Base-by-base conservation (phyloP, 192 early-diverging fungal genomes). In the Backusella psychrophila region DNA sequence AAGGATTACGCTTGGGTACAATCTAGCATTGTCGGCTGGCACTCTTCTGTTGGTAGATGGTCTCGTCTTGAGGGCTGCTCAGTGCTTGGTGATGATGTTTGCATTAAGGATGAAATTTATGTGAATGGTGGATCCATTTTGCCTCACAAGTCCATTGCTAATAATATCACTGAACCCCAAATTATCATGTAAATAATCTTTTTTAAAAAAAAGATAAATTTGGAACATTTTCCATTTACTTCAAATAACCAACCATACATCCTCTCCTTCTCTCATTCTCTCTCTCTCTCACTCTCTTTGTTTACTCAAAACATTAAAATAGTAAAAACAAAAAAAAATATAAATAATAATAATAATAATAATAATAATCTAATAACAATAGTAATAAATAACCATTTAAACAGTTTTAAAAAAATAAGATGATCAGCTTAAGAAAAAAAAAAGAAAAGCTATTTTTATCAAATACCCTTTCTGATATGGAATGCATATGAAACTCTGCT, bases 81-180 rank as follows among this genome's bases (percentile, higher is more conserved):
- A n/a, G 98, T 99, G 34, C 87, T 98, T 52, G 98, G 98, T 75
- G 98, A 98, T 76, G 96, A 99, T 85, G 98, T 99, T 21, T 93
- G 95, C 69, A 90, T 99, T 63, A 85, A 89, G 46, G 96, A 97
- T 81, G 98, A 98, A 82, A 84, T 97, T 69, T 98, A 94, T 81
- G 88, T 97, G 77, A 98, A 99, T 84, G 97, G 97, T 70, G 97
- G 94, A n/a, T 95, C 91, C 35, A 94, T 99, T 52, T 87, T 99
- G 21, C 97, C 97, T 46, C 96, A 99, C 91, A 98, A 98, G 89
- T 91, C 89, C 59, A 96, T 98, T 80, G 89, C 88, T 73, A 80
- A 86, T 39, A 97, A 93, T 82, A 93, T 98, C 75, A 91, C 93
- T 77, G 95, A 97, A 86, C 96, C 96, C 29, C 90, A 91, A 76